phyloP scores from a whole-genome alignment of 2,329 filamentous ascomycete species.

The Trichoderma sp. region DNA sequence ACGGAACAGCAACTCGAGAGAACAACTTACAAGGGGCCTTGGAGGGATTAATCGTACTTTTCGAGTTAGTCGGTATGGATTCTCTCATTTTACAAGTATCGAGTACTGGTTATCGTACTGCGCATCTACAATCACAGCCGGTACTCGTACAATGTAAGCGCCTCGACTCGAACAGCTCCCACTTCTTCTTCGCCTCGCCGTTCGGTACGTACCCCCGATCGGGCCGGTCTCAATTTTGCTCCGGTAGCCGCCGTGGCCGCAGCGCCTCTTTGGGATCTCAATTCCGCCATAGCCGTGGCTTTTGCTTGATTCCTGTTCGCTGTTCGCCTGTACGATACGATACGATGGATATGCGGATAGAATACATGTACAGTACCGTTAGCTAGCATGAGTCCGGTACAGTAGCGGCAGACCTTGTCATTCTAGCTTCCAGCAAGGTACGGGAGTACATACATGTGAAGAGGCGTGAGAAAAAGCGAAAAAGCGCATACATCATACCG shows the following conservation, averaged over 20 bases:
- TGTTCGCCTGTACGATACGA: background rate
- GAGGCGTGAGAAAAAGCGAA: background rate
- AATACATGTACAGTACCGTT: background rate
- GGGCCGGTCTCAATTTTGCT: constrained; percentile 15
- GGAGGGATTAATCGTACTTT: background rate
- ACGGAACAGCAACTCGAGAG: background rate
- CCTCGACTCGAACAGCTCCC: background rate
- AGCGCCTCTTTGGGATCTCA: background rate
- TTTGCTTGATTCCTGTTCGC: background rate
- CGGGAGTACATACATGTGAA: background rate
- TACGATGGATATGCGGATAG: background rate
- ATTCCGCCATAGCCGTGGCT: constrained; percentile 13
- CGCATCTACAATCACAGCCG: background rate
- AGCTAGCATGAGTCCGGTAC: background rate
- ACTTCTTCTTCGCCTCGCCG: background rate
- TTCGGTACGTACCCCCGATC: constrained; percentile 14
- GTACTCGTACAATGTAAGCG: background rate
- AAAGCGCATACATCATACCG: background rate
- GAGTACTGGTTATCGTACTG: background rate
- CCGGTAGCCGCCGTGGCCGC: constrained; percentile 16
- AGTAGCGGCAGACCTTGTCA: background rate
- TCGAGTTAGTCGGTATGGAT: background rate
- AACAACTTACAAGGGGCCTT: background rate
- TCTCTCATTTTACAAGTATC: background rate
- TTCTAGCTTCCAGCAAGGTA: background rate